Base-by-base conservation (phyloP, 1,284 basidiomycete genomes). In the Lignosus rhinocerotis region DNA sequence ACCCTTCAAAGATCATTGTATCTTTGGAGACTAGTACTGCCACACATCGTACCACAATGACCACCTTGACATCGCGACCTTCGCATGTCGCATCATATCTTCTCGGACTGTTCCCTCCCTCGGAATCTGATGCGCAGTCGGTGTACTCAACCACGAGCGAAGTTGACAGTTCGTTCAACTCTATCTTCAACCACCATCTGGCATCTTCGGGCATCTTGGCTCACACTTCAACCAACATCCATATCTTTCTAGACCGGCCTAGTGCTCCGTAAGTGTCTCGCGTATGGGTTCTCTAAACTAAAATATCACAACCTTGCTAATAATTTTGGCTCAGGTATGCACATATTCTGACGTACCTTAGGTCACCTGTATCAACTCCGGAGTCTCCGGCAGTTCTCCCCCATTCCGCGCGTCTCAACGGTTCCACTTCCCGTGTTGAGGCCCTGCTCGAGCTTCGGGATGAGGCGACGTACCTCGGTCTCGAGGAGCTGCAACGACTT, bases 201-300 rank as follows among this genome's bases (percentile, higher is more conserved):
- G 72, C 79, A 14, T 80, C 85, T 14, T 80, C 83, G 44, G 86
- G 84, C 3, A 72, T 84, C 38, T 67, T 86, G 3, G 67, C 82
- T 1, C 76, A 76, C 46, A 69, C 78, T 5, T 75, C 82, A 5
- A 73, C 75, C 31, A 76, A 72, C 52, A 73, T 92, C 39, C 87
- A 90, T 63, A 67, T 92, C n/a, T 92, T 92, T 73, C 75, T 93
- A n/a, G 90, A 93, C 67, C 78, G 90, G 42, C 82, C 90, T 0
- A 90, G 89, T 67, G 76, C 83, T 43, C 87, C 90, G 88, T 93
- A 75, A 78, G 90, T 83, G 16, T 38, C 38, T 31, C 12, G 33
- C 31, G 0, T 62, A 25, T 38, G 8, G 9, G 12, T 19, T 56
- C 43, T 60, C 43, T 64, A 45, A 58, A n/a, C 7, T 34, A 52